phyloP scores from a whole-genome alignment of 345 rosid genomes.

The Dimocarpus longan region DNA sequence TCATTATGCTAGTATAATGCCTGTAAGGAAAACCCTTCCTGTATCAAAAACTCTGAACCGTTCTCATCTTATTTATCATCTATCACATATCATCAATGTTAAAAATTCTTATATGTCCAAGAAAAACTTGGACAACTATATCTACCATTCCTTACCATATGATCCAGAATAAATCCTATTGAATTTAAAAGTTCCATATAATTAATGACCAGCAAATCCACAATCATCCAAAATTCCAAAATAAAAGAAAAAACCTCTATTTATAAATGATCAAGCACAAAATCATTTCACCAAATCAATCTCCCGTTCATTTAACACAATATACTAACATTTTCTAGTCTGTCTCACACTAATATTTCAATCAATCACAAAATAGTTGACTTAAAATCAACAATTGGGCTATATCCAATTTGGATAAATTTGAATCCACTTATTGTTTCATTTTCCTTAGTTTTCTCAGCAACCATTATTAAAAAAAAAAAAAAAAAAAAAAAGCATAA shows the following conservation, averaged over 20 bases:
- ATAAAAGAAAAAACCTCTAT: background rate
- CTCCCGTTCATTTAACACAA: background rate
- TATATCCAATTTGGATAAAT: background rate
- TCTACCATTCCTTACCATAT: background rate
- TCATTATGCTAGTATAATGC: background rate
- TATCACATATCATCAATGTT: background rate
- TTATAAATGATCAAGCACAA: background rate
- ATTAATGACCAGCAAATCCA: background rate
- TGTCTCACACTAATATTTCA: background rate
- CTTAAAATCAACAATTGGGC: background rate
- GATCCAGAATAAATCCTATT: background rate
- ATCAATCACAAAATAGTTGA: background rate
- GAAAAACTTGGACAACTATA: background rate
- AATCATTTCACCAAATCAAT: background rate
- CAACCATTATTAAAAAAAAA: background rate
- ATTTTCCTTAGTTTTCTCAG: constrained; percentile 1
- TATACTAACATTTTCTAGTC: background rate
- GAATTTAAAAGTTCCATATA: background rate
- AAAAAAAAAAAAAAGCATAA: background rate
- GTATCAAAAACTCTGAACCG: background rate
- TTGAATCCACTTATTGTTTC: background rate
- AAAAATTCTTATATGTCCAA: background rate
- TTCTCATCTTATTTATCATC: background rate
- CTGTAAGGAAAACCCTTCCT: background rate
- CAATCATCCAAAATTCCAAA: background rate